These are phyloP conservation scores for Epichloe sp. DNA, from an alignment of 2,329 filamentous ascomycete species.

Conservation along the genomic window DNA sequence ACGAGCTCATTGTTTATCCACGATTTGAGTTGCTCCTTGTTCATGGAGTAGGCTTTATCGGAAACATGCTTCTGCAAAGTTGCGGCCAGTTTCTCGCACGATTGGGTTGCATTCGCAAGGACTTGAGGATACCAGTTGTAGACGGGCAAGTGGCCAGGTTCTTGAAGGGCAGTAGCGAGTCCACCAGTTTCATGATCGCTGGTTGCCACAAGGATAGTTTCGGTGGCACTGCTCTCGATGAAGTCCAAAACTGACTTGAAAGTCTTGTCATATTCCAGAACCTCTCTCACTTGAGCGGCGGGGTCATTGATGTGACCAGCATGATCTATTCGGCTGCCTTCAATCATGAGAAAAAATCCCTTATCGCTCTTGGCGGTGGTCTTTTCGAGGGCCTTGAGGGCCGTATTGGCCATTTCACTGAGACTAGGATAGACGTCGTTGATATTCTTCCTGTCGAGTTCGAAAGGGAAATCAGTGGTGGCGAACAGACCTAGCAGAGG, in stretches of 20 bases:
- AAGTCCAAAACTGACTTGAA: slow-evolving; percentile 79
- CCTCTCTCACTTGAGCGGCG: slow-evolving; percentile 76
- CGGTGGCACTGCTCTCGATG: slow-evolving; percentile 56
- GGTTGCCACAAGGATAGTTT: slow-evolving; percentile 75
- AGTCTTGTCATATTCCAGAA: slow-evolving; percentile 84
- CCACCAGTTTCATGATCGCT: slow-evolving; percentile 96
- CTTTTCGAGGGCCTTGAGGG: slow-evolving; percentile 63
- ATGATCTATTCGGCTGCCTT: slow-evolving; percentile 92
- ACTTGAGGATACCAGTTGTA: slow-evolving; percentile 72
- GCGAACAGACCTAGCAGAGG: slow-evolving; percentile 83
- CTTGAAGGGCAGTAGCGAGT: slow-evolving; percentile 62
- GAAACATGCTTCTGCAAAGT: slow-evolving; percentile 49
- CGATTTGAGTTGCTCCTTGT: slow-evolving; percentile 31
- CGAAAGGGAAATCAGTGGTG: slow-evolving; percentile 71
- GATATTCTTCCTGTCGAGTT: slow-evolving; percentile 75
- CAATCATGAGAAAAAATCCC: slow-evolving; percentile 98
- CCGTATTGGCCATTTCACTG: slow-evolving; percentile 79
- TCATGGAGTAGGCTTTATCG: slow-evolving; percentile 17
- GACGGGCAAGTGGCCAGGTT: slow-evolving; percentile 38
- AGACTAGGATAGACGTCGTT: slow-evolving; percentile 75
- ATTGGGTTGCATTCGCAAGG: slow-evolving; percentile 64
- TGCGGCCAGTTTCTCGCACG: slow-evolving; percentile 55
- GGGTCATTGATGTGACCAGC: slow-evolving; percentile 80
- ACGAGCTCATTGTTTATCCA: slow-evolving; percentile 62
- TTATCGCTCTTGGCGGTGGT: slow-evolving; percentile 76